Base-by-base conservation (phyloP, 2,329 filamentous ascomycete species). In the Colletotrichum tropicicola region DNA sequence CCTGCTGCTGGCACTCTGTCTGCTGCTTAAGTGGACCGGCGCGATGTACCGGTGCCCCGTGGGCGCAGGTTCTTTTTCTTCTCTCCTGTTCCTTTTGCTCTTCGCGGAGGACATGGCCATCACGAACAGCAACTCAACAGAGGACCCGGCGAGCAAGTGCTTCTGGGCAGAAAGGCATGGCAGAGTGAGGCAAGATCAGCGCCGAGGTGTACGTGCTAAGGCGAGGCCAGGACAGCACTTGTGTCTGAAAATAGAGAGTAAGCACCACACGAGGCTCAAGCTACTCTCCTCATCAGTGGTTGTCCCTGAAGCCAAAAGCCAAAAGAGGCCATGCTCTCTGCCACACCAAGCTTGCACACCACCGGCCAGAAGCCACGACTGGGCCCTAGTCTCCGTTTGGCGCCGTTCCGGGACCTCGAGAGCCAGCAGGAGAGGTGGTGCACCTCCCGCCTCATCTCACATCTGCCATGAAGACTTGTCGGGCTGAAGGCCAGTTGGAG, bases 261-360 rank as follows among this genome's bases (percentile, higher is more conserved):
- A 39, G 54, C 43, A 48, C 28, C 52, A 44, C 21, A 10, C 25
- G 52, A 8, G 28, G n/a, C n/a, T n/a, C n/a, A n/a, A n/a, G n/a
- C n/a, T n/a, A n/a, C n/a, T n/a, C n/a, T n/a, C n/a, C n/a, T n/a
- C n/a, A n/a, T n/a, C n/a, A n/a, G n/a, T n/a, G n/a, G 43, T 41
- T 59, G 23, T 59, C 54, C 55, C 37, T 43, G 53, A 59, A 59
- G 39, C 23, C 30, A 35, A 48, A 35, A 13, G 32, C 12, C 32
- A 35, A 63, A 45, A 45, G 45, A 53, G 55, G 47, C 30, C 25
- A 41, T 35, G 21, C 47, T 54, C 27, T 44, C 48, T 60, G 62
- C 44, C 62, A 56, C 43, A 61, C 44, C 57, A 47, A 44, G 23
- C 47, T 54, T 28, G 27, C n/a, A 28, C 61, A 65, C 41, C 57